Base-by-base conservation (phyloP, 441 rosid species). In the Isatis lusitanica region DNA sequence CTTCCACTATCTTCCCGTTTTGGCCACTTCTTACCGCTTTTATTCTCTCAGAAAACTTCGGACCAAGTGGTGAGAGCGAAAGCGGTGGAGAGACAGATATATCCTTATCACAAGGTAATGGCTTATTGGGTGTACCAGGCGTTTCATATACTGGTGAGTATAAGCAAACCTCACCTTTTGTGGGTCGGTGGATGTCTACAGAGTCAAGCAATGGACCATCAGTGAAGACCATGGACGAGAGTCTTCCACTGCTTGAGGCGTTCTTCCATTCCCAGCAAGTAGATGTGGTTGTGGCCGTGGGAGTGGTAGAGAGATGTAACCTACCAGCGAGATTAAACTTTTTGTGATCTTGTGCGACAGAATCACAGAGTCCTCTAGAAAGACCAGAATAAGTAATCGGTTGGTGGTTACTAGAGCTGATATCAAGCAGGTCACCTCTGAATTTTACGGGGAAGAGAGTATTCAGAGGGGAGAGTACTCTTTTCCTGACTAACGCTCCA, bases 1-100 rank as follows among this genome's bases (percentile, higher is more conserved):
- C 83, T 15, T 56, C 60, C 28, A 58, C 79, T 64, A 55, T 81
- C 69, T 78, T 71, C 68, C 75, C 61, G 74, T 76, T 76, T 74
- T 74, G 66, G 78, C 70, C 47, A 74, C 81, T 76, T 74, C 74
- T 85, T 16, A 70, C 48, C 71, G 80, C 43, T 71, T 84, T 86
- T 21, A 79, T 77, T 80, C 88, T 86, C 76, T 80, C 93, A 39
- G 84, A 80, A 68, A 82, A 81, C 77, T 79, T 94, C 24, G 95
- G 97, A 70, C 98, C 95, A 48, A 94, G 89, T 64, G 98, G 98
- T 47, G 98, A 94, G 68, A 88, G 79, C 30, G 93, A 87, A 53
- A 86, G 88, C 74, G 90, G 87, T 26, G 96, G 80, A 48, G 88
- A 82, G 67, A 78, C 76, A 40, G 91, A 77, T 76, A 86, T 78